phyloP scores from a whole-genome alignment of 352 stramenopile genomes.

The Peronosclerospora sorghi region DNA sequence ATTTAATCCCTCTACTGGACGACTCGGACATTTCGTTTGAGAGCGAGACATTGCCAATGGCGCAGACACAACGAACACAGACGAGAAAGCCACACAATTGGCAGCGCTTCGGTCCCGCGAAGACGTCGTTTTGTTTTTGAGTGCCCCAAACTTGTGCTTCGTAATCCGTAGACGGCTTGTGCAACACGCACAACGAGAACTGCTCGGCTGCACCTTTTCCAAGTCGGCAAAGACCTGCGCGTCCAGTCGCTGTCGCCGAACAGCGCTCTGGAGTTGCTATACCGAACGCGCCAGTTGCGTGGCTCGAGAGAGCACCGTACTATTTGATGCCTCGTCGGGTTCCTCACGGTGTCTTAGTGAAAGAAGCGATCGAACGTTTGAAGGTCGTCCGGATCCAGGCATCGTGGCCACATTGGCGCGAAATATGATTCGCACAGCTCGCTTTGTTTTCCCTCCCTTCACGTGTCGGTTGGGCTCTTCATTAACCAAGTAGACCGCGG shows the following conservation, averaged over 20 bases:
- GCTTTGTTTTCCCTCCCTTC: slow-evolving; percentile 9
- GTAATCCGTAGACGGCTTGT: slow-evolving; percentile 21
- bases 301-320: slow-evolving; percentile 11
- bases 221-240: slow-evolving; percentile 24
- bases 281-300: slow-evolving; percentile 11
- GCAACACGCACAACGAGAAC: slow-evolving; percentile 18
- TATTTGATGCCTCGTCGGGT: slow-evolving; percentile 17
- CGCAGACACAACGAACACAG: slow-evolving; percentile 37
- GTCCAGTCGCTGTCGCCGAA: slow-evolving; percentile 24
- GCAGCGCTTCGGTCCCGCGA: slow-evolving; percentile 32
- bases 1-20: slow-evolving; percentile 10
- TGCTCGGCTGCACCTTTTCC: slow-evolving; percentile 18
- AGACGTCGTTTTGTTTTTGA: slow-evolving; percentile 1
- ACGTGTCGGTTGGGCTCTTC: slow-evolving; percentile 6
- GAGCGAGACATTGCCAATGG: slow-evolving; percentile 12
- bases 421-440: slow-evolving; percentile 26
- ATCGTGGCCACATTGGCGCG: slow-evolving; percentile 21
- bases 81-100: slow-evolving; percentile 50
- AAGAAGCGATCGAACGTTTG: slow-evolving; percentile 12
- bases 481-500: slow-evolving; percentile 24
- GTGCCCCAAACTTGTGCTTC: slow-evolving; percentile 11
- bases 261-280: slow-evolving; percentile 14
- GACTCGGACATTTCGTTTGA: slow-evolving; percentile 2
- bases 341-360: slow-evolving; percentile 8
- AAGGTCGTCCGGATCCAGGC: slow-evolving; percentile 1